Base-by-base conservation (phyloP, 164 flowering plant genomes). In the Nymphaea thermarum region DNA sequence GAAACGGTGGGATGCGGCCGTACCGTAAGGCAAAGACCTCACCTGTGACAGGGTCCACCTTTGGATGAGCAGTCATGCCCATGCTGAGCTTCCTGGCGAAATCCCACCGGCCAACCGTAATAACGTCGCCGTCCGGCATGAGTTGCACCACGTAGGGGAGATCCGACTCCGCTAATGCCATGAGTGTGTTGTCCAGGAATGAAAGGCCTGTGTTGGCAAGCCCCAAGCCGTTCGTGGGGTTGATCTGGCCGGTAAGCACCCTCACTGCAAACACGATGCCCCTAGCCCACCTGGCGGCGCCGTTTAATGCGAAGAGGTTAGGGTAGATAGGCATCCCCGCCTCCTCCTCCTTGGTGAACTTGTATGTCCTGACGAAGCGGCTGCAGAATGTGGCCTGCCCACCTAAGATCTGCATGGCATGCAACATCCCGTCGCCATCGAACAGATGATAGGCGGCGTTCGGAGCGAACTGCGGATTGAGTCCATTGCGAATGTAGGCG, bases 381-480 rank as follows among this genome's bases (percentile, higher is more conserved):
- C 36, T 25, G 36, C 36, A 25, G 36, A 25, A 25, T 25, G 36
- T 25, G 36, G 36, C 36, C 36, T 25, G 36, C 36, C 36, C 36
- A 1, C 36, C 36, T 25, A 1, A 25, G 36, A 25, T 25, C 36
- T 25, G 0, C 36, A 25, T 25, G 36, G 36, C 96, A 78, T 92
- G 96, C 44, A 92, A 92, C 98, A 92, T 92, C 43, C 98, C 98
- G 53, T 92, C 96, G 1, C 96, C 96, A 64, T 92, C 94, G 65
- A 92, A 87, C 44, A 86, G 82, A 69, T 89, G 96, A 80, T 88
- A 84, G 16, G 96, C 91, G 3, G 92, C 98, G 6, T 81, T 80
- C 0, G 98, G 98, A 14, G 83, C 81, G 82, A 72, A 81, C 64
- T 86, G 93, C 0, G 95, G 88, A 70, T 91, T 91, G 8, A 95